Evolutionary conservation across 78 protist species (phyloP), one percentile per base, ranked within the genome.

Genomic region (Dictyostelium capitatum): DNA sequence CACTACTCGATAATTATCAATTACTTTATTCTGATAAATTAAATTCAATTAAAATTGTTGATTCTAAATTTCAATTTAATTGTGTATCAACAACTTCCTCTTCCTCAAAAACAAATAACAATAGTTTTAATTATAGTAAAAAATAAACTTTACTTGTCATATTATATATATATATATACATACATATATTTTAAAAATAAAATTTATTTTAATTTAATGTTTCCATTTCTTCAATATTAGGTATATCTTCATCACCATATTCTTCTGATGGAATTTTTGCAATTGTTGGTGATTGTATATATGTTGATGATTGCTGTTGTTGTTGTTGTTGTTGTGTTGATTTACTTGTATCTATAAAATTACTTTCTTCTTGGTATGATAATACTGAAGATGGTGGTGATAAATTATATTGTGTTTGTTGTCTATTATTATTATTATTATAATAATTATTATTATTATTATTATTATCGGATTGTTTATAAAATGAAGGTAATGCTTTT

Each of bases 1-100:
- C 70, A 4, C 8, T 87, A 4, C 20, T 87, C 2, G 93, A 87
- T 47, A 57, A 87, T 64, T 87, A 87, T 43, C 25, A 79, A 7
- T 41, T 59, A 20, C 23, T 87, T 0, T 87, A 87, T 65, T 19
- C 48, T 56, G 84, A 62, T 77, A 87, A 70, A 43, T 50, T 62
- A 17, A 37, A 62, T 62, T 62, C 37, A 23, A 62, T 62, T 62
- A 62, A 62, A 62, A 62, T 62, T 23, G 23, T 62, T 62, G 70
- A 62, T 11, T 62, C 70, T 25, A 62, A 62, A 62, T 62, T 62
- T 25, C 70, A 62, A 25, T 62, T 62, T 6, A 62, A 62, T 25
- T 25, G 28, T 25, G 4, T 62, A 25, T 6, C 32, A n/a, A 9
- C 23, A 19, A 56, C 43, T 37, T 37, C 43, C 43, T 37, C 43